Evolutionary conservation across 306 rosid genomes (phyloP).

Genomic region (Dalbergia oliveri): DNA sequence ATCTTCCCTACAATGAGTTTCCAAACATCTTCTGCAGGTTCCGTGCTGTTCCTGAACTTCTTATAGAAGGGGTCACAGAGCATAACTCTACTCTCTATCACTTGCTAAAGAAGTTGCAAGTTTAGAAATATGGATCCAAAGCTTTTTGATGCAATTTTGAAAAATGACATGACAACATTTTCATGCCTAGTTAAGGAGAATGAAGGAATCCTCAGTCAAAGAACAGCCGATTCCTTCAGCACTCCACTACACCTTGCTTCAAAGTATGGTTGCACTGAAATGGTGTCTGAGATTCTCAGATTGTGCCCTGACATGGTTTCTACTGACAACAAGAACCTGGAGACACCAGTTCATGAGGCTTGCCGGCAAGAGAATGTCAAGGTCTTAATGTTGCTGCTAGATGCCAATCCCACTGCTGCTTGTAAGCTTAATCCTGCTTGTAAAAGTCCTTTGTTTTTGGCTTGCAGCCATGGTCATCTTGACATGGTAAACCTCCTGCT

Average conservation of each 20-base stretch:
- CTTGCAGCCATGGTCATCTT: constrained; percentile 69
- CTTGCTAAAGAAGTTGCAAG: neutral
- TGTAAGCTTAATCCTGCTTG: constrained; percentile 53
- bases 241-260: constrained; percentile 78
- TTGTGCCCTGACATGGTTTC: constrained; percentile 67
- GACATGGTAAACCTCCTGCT: constrained; percentile 61
- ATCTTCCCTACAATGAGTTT: constrained; percentile 11
- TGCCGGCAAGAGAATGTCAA: constrained; percentile 54
- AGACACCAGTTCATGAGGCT: constrained; percentile 77
- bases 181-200: constrained; percentile 49
- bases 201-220: constrained; percentile 56
- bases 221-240: constrained; percentile 55
- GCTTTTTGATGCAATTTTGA: constrained; percentile 56
- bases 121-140: constrained; percentile 57
- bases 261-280: constrained; percentile 56
- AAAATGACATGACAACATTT: constrained; percentile 53
- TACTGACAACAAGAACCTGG: constrained; percentile 57
- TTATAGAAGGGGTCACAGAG: constrained; percentile 36
- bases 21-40: constrained; percentile 24
- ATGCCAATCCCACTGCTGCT: constrained; percentile 55
- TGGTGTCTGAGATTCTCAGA: constrained; percentile 60
- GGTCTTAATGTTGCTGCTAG: constrained; percentile 57
- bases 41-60: neutral
- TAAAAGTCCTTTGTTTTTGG: constrained; percentile 55
- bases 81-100: neutral